These are phyloP conservation scores for Fraxinus excelsior DNA, from an alignment of 257 asterid species.

Conservation along the genomic window DNA sequence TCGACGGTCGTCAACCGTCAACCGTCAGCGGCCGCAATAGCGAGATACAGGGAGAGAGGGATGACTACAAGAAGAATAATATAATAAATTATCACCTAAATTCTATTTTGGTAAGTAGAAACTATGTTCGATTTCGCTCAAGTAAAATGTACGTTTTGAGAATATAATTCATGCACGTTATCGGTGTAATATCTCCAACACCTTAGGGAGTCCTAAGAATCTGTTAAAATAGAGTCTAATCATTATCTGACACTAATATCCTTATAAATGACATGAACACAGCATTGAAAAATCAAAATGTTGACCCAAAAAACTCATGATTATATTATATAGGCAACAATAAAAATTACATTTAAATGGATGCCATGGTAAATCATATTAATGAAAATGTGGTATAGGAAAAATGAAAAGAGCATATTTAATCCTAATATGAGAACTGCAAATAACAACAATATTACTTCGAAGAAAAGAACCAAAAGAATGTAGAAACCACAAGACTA, in stretches of 20 bases:
- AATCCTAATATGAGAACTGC: background rate
- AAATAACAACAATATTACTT: background rate
- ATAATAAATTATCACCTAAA: too few species aligned
- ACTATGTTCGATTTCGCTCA: too few species aligned
- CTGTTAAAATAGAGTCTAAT: background rate
- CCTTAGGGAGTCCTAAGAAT: too few species aligned
- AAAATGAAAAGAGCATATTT: constrained; percentile 1
- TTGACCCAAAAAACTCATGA: too few species aligned
- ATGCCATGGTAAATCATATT: background rate
- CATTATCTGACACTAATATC: background rate
- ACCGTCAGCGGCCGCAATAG: too few species aligned
- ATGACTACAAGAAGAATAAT: too few species aligned
- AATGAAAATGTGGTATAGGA: background rate
- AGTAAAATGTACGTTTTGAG: too few species aligned
- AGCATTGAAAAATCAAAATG: background rate
- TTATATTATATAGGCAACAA: background rate
- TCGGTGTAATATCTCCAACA: too few species aligned
- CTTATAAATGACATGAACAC: background rate
- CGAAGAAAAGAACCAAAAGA: constrained; percentile 23
- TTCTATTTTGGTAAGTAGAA: too few species aligned
- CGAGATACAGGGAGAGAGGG: too few species aligned
- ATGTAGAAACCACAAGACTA: constrained; percentile 22
- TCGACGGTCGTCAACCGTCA: too few species aligned
- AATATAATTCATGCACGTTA: too few species aligned
- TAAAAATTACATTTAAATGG: constrained; percentile 2